Percentiles rank a stretch among this genome's conserved stretches.
Conservation (phyloP, 305 asterid species). For the Plantago coronopus region DNA sequence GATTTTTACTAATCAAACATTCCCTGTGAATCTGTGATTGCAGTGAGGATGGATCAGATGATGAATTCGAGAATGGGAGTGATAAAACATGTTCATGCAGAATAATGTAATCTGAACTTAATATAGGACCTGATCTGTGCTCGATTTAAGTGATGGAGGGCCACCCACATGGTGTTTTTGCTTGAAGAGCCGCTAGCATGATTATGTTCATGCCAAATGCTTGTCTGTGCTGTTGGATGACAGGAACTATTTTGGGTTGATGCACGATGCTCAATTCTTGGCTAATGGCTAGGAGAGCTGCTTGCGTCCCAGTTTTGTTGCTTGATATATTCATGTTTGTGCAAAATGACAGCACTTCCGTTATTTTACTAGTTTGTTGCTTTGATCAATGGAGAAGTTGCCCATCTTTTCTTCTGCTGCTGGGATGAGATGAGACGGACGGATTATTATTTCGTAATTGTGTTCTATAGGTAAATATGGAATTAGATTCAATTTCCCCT, state of each 20-base stretch:
- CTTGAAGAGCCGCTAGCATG: conserved; percentile 20
- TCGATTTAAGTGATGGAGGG: conserved; percentile 9
- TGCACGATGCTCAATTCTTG: neutral
- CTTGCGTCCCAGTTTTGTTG: conserved; percentile 11
- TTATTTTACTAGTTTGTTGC: neutral
- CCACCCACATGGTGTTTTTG: conserved; percentile 21
- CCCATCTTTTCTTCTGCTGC: conserved; percentile 1
- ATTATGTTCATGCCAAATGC: conserved; percentile 8
- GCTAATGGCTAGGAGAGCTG: neutral
- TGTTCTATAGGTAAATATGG: neutral
- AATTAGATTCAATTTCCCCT: neutral
- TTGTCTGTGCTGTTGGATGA: neutral
- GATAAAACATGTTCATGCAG: conserved; percentile 71
- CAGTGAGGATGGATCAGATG: conserved; percentile 80
- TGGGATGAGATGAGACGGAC: neutral
- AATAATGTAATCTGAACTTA: conserved; percentile 57
- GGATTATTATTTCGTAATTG: neutral
- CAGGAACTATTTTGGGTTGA: neutral
- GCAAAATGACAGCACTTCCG: neutral
- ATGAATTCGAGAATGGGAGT: conserved; percentile 52
- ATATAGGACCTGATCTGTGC: conserved; percentile 13
- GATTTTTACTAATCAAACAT: conserved; percentile 17
- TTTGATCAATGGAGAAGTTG: neutral
- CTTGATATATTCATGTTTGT: conserved; percentile 7
- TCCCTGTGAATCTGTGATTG: conserved; percentile 29